Base-by-base conservation (phyloP, 2,329 filamentous ascomycete genomes). In the Scolecobasidium constrictum region DNA sequence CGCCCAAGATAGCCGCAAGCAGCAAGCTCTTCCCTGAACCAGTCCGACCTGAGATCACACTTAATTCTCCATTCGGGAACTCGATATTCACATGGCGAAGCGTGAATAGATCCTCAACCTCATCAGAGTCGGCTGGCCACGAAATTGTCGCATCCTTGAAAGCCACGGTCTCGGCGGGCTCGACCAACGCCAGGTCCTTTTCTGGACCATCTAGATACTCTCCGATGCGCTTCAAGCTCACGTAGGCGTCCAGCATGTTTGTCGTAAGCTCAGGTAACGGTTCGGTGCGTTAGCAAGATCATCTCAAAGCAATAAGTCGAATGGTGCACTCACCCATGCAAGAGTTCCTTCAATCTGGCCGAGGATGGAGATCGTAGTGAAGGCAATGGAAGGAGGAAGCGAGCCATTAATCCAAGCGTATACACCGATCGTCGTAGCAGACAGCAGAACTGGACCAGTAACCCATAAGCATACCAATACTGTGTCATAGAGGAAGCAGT, bases 21-120 rank as follows among this genome's bases (percentile, higher is more conserved):
- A 92, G 64, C 31, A 90, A 62, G 57, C 79, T 86, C 63, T 90
- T 90, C 13, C 85, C 85, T 6, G 78, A 78, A 1, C 85, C 84
- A 0, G 84, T 90, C 55, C 81, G 81, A 1, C 84, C 84, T 3
- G 81, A 83, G 23, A 90, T 77, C 12, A 88, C 73, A 16, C 77
- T 86, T 6, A 92, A 63, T 50, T 84, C 78, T 15, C 77, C 74
- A 13, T 67, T 59, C 0, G 83, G 84, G 51, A 90, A 86, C 1
- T 69, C 69, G 9, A 86, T 54, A 48, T 74, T 76, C 38, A 88
- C 52, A 50, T 82, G 68, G 41, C 73, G 72, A 16, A 88, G 64
- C 12, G 78, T 67, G 51, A 86, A 88, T 23, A 75, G 65, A 41
- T 77, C 71, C 33, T 73, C 67, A 15, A 73, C 70, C 1, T 72